Base-by-base conservation (phyloP, 1,284 basidiomycete species). In the Mycena citricolor region DNA sequence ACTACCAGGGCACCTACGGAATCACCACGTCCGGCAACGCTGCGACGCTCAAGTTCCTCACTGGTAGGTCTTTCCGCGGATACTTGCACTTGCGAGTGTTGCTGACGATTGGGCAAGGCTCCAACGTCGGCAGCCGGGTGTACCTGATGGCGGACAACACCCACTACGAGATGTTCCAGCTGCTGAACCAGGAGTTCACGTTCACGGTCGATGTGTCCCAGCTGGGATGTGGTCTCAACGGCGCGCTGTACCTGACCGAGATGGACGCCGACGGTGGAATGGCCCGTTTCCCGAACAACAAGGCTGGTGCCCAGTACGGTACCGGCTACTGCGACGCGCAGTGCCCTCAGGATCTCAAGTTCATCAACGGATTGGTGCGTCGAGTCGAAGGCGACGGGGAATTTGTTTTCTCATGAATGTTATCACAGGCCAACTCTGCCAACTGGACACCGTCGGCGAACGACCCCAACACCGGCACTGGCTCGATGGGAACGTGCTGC, bases 201-300 rank as follows among this genome's bases (percentile, higher is more conserved):
- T 61, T 62, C 51, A 74, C 76, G 57, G 74, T 79, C 56, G 74
- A 77, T 60, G 63, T 77, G 45, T 72, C 70, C 42, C 64, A 71
- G 45, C 66, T 79, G 22, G 69, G 69, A 16, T 77, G 76, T 56
- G 76, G 74, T 54, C 64, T 77, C 50, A 76, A 76, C 61, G 74
- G 73, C 50, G 69, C 69, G 17, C 54, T 64, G 32, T 64, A 65
- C 56, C 64, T 66, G 49, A 48, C 56, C 5, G 56, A 67, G 54
- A 74, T 79, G 77, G 72, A 71, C 47, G 68, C 68, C 14, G 77
- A 79, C 56, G 78, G 78, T 64, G 77, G 77, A 42, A 49, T 69
- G 54, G 49, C 70, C 30, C 66, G 65, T 47, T 73, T 62, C 63
- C 54, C 75, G n/a, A 65, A 51, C 57, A 80, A 79, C 69, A 76